Conservation (phyloP, 2,329 filamentous ascomycete species). For the Fusarium annulatum region DNA sequence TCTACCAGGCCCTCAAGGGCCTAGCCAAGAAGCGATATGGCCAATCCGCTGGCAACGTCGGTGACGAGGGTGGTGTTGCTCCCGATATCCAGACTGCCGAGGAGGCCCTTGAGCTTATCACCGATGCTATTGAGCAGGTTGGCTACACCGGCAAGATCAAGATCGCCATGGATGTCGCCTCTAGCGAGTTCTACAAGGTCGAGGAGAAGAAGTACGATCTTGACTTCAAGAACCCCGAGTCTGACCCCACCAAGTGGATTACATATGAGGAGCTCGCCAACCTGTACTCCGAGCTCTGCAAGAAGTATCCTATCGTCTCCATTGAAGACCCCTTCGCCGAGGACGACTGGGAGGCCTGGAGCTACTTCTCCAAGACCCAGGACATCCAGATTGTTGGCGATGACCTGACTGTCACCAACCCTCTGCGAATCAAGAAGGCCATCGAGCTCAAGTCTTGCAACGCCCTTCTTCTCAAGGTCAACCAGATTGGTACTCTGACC, state of each 20-base stretch:
- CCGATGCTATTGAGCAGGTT: slow-evolving; percentile 90
- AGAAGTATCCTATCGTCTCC: slow-evolving; percentile 98
- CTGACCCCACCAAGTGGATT: slow-evolving; percentile 96
- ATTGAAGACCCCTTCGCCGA: slow-evolving; percentile 99
- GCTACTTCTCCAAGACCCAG: slow-evolving; percentile 99
- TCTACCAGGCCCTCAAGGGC: slow-evolving; percentile 97
- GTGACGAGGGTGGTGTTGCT: slow-evolving; percentile 99
- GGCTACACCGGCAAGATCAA: slow-evolving; percentile 97
- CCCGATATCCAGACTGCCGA: slow-evolving; percentile 97
- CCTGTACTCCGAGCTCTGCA: slow-evolving; percentile 85
- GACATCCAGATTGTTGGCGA: slow-evolving; percentile 99
- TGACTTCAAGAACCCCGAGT: slow-evolving; percentile 99
- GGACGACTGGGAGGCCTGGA: slow-evolving; percentile 99
- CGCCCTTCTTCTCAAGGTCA: slow-evolving; percentile 98
- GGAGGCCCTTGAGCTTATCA: slow-evolving; percentile 97
- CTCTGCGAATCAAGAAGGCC: slow-evolving; percentile 98
- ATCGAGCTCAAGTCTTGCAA: slow-evolving; percentile 99
- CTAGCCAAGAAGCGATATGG: slow-evolving; percentile 99
- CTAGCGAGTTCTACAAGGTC: slow-evolving; percentile 98
- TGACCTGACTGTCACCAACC: slow-evolving; percentile 99
- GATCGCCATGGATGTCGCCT: slow-evolving; percentile 99
- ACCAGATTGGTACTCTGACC: slow-evolving; percentile 99
- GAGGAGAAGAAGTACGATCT: slow-evolving; percentile 99
- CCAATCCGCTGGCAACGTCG: slow-evolving; percentile 98
- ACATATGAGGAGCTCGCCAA: slow-evolving; percentile 97